Evolutionary conservation across 2,329 filamentous ascomycete genomes (phyloP).

Genomic region (Periconia sp.): DNA sequence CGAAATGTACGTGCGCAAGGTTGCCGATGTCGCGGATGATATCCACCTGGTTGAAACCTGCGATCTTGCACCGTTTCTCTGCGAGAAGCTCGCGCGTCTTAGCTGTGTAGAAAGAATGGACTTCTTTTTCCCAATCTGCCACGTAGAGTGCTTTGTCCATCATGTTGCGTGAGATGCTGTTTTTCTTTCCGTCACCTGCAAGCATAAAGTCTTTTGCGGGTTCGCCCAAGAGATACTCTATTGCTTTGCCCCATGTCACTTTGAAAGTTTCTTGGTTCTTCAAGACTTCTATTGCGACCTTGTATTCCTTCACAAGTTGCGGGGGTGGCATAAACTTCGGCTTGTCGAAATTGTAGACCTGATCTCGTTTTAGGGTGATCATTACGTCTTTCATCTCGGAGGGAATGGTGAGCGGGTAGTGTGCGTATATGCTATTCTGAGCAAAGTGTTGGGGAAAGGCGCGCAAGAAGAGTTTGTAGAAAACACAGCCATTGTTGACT

Average conservation of each 20-base stretch:
- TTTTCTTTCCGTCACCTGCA: slow-evolving; percentile 36
- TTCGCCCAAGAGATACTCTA: slow-evolving; percentile 68
- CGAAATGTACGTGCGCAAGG: slow-evolving; percentile 61
- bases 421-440: slow-evolving; percentile 78
- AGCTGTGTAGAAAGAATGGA: slow-evolving; percentile 71
- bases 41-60: slow-evolving; percentile 70
- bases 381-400: slow-evolving; percentile 75
- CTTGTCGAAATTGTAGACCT: slow-evolving; percentile 72
- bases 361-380: slow-evolving; percentile 68
- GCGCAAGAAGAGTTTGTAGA: slow-evolving; percentile 82
- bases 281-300: slow-evolving; percentile 67
- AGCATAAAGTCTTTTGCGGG: slow-evolving; percentile 64
- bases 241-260: slow-evolving; percentile 67
- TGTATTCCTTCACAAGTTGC: slow-evolving; percentile 64
- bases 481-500: slow-evolving; percentile 80
- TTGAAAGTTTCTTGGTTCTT: slow-evolving; percentile 67
- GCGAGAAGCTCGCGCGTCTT: slow-evolving; percentile 67
- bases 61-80: slow-evolving; percentile 70
- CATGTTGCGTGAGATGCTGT: slow-evolving; percentile 35
- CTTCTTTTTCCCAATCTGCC: slow-evolving; percentile 65
- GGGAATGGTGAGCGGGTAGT: slow-evolving; percentile 76
- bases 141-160: slow-evolving; percentile 64
- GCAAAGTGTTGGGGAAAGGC: slow-evolving; percentile 83
- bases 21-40: slow-evolving; percentile 67
- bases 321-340: slow-evolving; percentile 59